Evolutionary conservation across 306 rosid genomes (phyloP), one percentile per base, ranked within the genome.

Genomic region (Parietaria judaica): DNA sequence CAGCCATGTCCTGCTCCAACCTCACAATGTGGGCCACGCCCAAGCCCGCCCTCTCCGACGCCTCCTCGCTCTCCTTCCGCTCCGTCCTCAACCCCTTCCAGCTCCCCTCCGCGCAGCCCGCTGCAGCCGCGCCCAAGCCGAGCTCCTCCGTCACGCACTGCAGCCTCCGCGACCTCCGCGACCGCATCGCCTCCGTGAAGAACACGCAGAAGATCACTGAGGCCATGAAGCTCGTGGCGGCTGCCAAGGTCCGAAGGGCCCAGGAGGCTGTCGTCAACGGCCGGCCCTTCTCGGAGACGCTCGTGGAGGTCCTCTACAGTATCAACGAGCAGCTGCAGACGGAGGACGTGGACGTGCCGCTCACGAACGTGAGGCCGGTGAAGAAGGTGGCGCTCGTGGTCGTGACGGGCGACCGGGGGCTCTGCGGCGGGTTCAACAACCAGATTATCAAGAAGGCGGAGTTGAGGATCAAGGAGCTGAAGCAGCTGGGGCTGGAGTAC

Each of bases 171-270:
- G 97, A 90, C 60, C 90, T 90, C 61, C 75, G 94, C 11, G 81
- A 67, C 1, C 88, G 97, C 36, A 86, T 90, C 46, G 82, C 65
- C 0, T 90, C 95, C 0, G 97, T 90, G 0, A 86, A 79, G 59
- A 90, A 80, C 78, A 90, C 97, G 45, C 95, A 84, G 84, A 90
- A 90, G 69, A 90, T 90, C 64, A 90, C 97, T 0, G 97, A 90
- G 76, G 97, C 97, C 56, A 90, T 86, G 95, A 90, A 90, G 82
- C 97, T 90, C 48, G 97, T 90, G 6, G 95, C 97, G 0, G 97
- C 97, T 9, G 97, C 95, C 4, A 86, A 84, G 76, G 97, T 90
- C 60, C 81, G 97, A 39, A 78, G 95, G 70, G 97, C 97, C 36
- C 95, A 90, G 75, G 97, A 90, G 76, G 95, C 97, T 51, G 94